Conservation (phyloP, 306 rosid genomes). For the Glycine latifolia region DNA sequence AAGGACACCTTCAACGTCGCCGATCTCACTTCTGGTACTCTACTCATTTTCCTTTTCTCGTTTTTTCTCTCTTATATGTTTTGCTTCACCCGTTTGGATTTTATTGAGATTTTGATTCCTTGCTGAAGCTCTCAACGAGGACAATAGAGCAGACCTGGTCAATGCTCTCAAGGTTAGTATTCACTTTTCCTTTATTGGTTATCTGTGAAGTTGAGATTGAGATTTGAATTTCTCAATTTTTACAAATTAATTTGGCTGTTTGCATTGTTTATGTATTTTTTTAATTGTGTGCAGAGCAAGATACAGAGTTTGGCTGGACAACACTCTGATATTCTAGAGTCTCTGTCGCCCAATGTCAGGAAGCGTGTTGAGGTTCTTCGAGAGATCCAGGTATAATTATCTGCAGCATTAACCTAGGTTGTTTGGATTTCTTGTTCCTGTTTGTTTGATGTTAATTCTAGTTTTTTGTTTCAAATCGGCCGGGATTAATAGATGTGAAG, state of each 20-base stretch:
- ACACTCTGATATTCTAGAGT: constrained; percentile 76
- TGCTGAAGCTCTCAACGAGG: constrained; percentile 69
- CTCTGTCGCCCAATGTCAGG: constrained; percentile 66
- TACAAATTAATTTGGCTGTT: neutral
- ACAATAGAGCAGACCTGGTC: constrained; percentile 77
- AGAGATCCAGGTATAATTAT: constrained; percentile 73
- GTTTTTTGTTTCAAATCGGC: neutral
- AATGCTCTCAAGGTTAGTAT: constrained; percentile 80
- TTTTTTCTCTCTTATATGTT: no score
- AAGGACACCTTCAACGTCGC: constrained; percentile 71
- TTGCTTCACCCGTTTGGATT: neutral
- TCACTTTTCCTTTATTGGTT: neutral
- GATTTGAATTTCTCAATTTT: neutral
- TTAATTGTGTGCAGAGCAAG: constrained; percentile 62
- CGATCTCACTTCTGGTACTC: constrained; percentile 77
- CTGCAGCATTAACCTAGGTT: neutral
- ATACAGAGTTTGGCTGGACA: constrained; percentile 88
- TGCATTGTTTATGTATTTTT: neutral
- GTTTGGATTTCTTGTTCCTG: constrained; percentile 2
- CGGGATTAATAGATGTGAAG: neutral
- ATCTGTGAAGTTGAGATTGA: neutral
- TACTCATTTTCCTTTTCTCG: neutral
- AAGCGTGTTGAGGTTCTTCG: constrained; percentile 91
- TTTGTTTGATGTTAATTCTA: neutral
- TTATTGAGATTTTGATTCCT: neutral